phyloP scores from a whole-genome alignment of 78 protist species.

The Cavenderia fasciculata region DNA sequence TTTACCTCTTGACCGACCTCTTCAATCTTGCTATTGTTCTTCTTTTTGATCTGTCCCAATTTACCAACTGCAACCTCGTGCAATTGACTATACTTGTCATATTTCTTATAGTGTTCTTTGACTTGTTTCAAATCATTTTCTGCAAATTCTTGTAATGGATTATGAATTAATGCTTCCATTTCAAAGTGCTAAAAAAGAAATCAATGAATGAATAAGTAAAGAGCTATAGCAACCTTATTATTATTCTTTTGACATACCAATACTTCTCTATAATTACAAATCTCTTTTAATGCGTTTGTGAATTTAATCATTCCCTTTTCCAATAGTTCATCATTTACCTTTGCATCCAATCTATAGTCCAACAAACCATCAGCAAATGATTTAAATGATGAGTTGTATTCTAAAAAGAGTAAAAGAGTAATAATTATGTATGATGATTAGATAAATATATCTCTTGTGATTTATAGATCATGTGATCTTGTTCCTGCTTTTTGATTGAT shows the following conservation, averaged over 20 bases:
- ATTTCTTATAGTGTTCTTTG: slow-evolving; percentile 64
- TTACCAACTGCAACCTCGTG: slow-evolving; percentile 47
- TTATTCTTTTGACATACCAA: background rate
- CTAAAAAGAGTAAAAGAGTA: no score
- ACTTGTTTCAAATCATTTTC: slow-evolving; percentile 65
- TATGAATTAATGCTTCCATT: slow-evolving; percentile 60
- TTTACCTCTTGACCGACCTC: slow-evolving; percentile 65
- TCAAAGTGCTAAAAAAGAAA: slow-evolving; percentile 28
- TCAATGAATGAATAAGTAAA: background rate
- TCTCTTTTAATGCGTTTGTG: slow-evolving; percentile 40
- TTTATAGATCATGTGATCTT: no score
- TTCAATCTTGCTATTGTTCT: slow-evolving; percentile 49
- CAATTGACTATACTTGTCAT: slow-evolving; percentile 64
- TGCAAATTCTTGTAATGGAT: slow-evolving; percentile 66
- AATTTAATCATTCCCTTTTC: slow-evolving; percentile 57
- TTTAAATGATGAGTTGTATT: slow-evolving; percentile 41
- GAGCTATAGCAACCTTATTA: background rate
- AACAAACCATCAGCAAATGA: slow-evolving; percentile 62
- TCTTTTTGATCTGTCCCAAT: slow-evolving; percentile 65
- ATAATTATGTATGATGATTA: no score
- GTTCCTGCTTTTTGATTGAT: no score
- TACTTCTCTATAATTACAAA: slow-evolving; percentile 66
- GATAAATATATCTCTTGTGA: no score
- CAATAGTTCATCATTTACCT: slow-evolving; percentile 40
- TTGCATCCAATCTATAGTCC: slow-evolving; percentile 27